Evolutionary conservation across 768 basidiomycete species (phyloP), one percentile per base, ranked within the genome.

Genomic region (Phaffia australis): DNA sequence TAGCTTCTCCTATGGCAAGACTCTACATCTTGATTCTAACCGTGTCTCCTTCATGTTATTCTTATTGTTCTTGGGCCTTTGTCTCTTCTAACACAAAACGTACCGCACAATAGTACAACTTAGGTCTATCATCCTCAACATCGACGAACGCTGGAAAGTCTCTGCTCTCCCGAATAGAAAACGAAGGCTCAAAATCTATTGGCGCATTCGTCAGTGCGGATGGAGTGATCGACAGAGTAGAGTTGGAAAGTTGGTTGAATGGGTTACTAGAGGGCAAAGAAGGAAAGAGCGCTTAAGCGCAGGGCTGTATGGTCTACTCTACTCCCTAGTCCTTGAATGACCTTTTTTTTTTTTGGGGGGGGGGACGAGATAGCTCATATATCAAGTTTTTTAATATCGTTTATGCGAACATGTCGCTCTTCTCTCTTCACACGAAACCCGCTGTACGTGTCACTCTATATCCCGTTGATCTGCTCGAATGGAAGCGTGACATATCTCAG

Each of bases 141-240:
- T 87, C 89, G 32, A 84, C 89, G 3, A 87, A 85, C 58, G 84
- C 84, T 48, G 92, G 92, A 62, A 94, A 94, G 79, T 85, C 86
- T 5, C 81, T 93, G 15, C 82, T 95, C 8, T 83, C 83, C 63
- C 84, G 85, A 71, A 84, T 70, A 15, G 81, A 83, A 19, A 80
- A 80, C 56, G 82, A 81, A 9, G 79, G 80, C 19, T 80, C 81
- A 52, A 78, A 80, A 23, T 87, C 86, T 75, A 84, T 83, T 42
- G 80, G 81, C 2, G 70, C 71, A 18, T 89, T 94, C 76, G 91
- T 94, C 73, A 88, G 92, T 70, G 85, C 82, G 56, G 79, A 83
- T 29, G 92, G 92, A 2, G 82, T 80, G 35, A 83, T 97, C 80
- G 85, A 88, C 72, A 84, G 87, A 73, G 84, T 81, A 21, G 77